Percentiles rank a stretch among this genome's conserved stretches.
Evolutionary conservation across 106 monocot genomes (phyloP).

Genomic region (Triglochin maritima): DNA sequence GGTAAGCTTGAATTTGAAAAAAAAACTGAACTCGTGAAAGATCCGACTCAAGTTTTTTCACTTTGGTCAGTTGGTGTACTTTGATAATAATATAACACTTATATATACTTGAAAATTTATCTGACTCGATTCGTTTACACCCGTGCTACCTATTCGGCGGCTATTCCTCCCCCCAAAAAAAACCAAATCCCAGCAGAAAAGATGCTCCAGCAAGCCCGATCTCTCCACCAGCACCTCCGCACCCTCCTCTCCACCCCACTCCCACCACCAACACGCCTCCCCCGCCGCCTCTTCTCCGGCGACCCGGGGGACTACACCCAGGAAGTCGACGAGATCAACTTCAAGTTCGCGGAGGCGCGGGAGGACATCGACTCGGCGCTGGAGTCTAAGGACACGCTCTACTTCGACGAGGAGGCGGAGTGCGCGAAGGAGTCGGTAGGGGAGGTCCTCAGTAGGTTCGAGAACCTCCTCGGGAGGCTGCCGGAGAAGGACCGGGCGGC

Average conservation of each 20-base stretch:
- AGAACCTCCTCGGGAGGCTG: constrained; percentile 44
- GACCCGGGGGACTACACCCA: constrained; percentile 24
- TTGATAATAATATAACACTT: too few relatives aligned
- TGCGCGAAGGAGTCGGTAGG: constrained; percentile 84
- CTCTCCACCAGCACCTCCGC: neutral
- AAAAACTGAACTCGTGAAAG: too few relatives aligned
- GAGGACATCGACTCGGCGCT: constrained; percentile 98
- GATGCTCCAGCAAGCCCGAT: neutral
- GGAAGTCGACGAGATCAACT: constrained; percentile 93
- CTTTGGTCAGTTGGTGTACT: too few relatives aligned
- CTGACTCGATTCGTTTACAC: too few relatives aligned
- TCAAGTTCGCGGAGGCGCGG: constrained; percentile 93
- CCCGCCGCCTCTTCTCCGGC: constrained; percentile 8
- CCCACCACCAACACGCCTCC: neutral
- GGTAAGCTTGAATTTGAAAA: too few relatives aligned
- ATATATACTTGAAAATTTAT: too few relatives aligned
- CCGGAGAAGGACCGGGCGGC: constrained; percentile 48
- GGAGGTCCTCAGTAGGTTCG: constrained; percentile 45
- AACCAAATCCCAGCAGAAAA: neutral
- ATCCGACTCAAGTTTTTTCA: too few relatives aligned
- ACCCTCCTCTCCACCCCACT: neutral
- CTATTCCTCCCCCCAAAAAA: neutral
- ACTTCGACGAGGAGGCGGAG: constrained; percentile 93
- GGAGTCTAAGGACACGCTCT: constrained; percentile 95
- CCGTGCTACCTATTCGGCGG: neutral